Evolutionary conservation across 495 filamentous ascomycete genomes (phyloP).

Genomic region (Monascus purpureus): DNA sequence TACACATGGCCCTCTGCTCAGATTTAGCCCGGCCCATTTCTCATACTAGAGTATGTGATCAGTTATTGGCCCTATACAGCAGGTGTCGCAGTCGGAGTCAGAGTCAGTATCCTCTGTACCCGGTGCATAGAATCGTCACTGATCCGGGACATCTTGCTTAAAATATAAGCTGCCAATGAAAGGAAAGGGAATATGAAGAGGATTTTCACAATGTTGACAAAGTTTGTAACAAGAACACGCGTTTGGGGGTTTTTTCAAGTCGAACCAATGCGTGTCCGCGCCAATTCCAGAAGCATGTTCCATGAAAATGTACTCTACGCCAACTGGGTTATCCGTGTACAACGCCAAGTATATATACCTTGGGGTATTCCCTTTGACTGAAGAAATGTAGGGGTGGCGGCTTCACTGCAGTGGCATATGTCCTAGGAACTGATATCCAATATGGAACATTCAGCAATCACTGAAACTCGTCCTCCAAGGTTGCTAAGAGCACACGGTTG

Average conservation of each 20-base stretch:
- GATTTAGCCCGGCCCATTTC: slow-evolving; percentile 1
- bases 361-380: slow-evolving; percentile 12
- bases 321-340: slow-evolving; percentile 5
- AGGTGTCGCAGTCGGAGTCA: slow-evolving; percentile 3
- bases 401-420: slow-evolving; percentile 21
- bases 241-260: slow-evolving; percentile 6
- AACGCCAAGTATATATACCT: slow-evolving; percentile 9
- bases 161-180: slow-evolving; percentile 15
- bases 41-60: slow-evolving; percentile 12
- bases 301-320: slow-evolving; percentile 12
- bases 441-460: slow-evolving; percentile 15
- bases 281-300: slow-evolving; percentile 5
- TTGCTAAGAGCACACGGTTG: slow-evolving; percentile 12
- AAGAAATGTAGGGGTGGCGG: slow-evolving; percentile 20
- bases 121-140: too few species aligned
- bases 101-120: not conserved
- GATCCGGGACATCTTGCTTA: slow-evolving; percentile 6
- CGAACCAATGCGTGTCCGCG: slow-evolving; percentile 4
- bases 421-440: slow-evolving; percentile 7
- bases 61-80: slow-evolving; percentile 13
- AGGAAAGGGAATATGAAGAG: slow-evolving; percentile 10
- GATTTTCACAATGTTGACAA: slow-evolving; percentile 13
- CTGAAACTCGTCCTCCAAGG: slow-evolving; percentile 14
- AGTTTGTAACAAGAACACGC: slow-evolving; percentile 7
- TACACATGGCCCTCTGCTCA: slow-evolving; percentile 4